These are phyloP conservation scores for Pseudogymnoascus destructans DNA, from an alignment of 2,329 filamentous ascomycete genomes.

Conservation along the genomic window DNA sequence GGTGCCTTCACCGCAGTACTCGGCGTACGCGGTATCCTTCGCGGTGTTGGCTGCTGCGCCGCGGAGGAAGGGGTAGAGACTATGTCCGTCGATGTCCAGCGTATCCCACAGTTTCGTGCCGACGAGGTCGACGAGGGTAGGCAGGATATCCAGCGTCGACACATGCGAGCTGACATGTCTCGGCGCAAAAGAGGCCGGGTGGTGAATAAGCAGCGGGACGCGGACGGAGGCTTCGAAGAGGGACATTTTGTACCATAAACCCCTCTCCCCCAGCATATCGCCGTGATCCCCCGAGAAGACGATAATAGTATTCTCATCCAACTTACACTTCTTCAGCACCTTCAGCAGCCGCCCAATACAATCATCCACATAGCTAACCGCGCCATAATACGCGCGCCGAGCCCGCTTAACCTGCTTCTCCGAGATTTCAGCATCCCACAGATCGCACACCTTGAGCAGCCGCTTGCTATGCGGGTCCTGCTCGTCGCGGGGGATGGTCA, in stretches of 20 bases:
- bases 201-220: slow-evolving; percentile 74
- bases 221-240: slow-evolving; percentile 88
- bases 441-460: slow-evolving; percentile 71
- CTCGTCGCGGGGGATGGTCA: slow-evolving; percentile 65
- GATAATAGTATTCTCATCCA: slow-evolving; percentile 77
- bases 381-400: slow-evolving; percentile 80
- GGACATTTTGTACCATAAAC: slow-evolving; percentile 95
- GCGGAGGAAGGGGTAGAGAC: slow-evolving; percentile 65
- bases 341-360: slow-evolving; percentile 73
- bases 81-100: slow-evolving; percentile 77
- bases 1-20: slow-evolving; percentile 91
- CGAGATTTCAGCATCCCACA: slow-evolving; percentile 71
- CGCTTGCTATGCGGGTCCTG: slow-evolving; percentile 81
- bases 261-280: slow-evolving; percentile 88
- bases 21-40: slow-evolving; percentile 80
- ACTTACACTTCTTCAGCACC: slow-evolving; percentile 63
- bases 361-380: slow-evolving; percentile 87
- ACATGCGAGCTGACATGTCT: slow-evolving; percentile 73
- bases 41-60: slow-evolving; percentile 38
- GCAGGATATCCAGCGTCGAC: slow-evolving; percentile 79
- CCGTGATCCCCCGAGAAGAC: slow-evolving; percentile 91
- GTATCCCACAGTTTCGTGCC: slow-evolving; percentile 54
- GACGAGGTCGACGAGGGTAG: slow-evolving; percentile 74
- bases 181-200: slow-evolving; percentile 61
- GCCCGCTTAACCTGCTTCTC: slow-evolving; percentile 79